A percentile compares a stretch with the other conserved stretches of the same genome.
These are phyloP conservation scores for Saccharomyces pastorianus DNA, from an alignment of 1,139 yeast species.

Conservation along the genomic window DNA sequence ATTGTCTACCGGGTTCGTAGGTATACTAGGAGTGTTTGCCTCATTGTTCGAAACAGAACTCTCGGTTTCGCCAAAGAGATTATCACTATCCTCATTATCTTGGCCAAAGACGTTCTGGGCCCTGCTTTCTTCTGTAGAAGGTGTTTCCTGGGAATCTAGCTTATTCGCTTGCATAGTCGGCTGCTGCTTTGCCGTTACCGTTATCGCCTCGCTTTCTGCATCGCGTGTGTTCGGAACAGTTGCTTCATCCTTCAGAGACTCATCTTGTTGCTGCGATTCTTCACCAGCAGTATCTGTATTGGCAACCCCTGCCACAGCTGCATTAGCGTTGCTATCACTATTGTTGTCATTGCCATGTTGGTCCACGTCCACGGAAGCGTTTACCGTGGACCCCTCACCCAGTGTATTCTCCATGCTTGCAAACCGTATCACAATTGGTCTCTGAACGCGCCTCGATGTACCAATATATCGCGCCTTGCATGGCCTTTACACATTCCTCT, in stretches of 20 bases:
- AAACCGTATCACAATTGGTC: not conserved
- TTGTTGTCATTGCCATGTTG: not conserved
- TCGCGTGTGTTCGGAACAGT: not conserved
- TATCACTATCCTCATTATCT: not conserved
- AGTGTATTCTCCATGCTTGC: not conserved
- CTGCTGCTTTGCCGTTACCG: not conserved
- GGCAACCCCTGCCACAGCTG: not conserved
- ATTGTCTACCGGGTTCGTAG: not conserved
- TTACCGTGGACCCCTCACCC: not conserved
- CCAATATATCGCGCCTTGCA: not conserved
- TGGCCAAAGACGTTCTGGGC: not conserved
- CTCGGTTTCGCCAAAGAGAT: not conserved
- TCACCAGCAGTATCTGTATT: not conserved
- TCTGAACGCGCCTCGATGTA: not conserved
- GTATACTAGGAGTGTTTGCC: not conserved
- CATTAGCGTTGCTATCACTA: not conserved
- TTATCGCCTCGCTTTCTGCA: not conserved
- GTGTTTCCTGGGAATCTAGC: not conserved
- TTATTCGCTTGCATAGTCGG: not conserved
- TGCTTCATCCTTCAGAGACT: not conserved
- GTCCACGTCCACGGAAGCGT: not conserved
- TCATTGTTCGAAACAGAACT: not conserved
- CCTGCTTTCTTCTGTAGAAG: not conserved
- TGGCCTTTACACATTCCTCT: not conserved
- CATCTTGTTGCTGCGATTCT: not conserved